Conservation (phyloP, 2,329 filamentous ascomycete genomes). For the Teratosphaeria nubilosa region DNA sequence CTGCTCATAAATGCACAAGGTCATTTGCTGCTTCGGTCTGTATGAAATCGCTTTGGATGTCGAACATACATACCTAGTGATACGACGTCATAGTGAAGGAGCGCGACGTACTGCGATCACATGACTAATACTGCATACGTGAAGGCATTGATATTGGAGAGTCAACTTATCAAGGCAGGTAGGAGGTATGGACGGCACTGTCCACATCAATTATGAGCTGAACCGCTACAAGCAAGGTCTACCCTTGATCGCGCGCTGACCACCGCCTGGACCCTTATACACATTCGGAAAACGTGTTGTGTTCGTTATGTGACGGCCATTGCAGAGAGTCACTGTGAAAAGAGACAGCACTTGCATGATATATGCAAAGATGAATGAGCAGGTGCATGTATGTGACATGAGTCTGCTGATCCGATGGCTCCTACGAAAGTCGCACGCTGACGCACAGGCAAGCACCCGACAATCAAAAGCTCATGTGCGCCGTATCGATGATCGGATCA, state of each 20-base stretch:
- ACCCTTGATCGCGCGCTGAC: background rate
- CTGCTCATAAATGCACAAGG: too few relatives aligned
- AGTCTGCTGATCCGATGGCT: background rate
- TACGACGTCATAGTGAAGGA: too few relatives aligned
- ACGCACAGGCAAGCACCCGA: background rate
- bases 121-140: too few relatives aligned
- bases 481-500: too few relatives aligned
- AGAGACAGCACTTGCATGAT: background rate
- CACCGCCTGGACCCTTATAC: background rate
- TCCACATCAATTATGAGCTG: background rate
- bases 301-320: background rate
- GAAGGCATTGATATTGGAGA: background rate
- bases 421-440: background rate
- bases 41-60: too few relatives aligned
- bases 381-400: background rate
- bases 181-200: background rate
- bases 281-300: background rate
- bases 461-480: too few relatives aligned
- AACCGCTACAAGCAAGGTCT: background rate
- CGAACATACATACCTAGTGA: too few relatives aligned
- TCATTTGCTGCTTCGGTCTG: too few relatives aligned
- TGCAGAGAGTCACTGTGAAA: background rate
- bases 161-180: background rate
- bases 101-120: too few relatives aligned
- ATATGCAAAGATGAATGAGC: background rate